Evolutionary conservation across 2,329 filamentous ascomycete species (phyloP), one percentile per base, ranked within the genome.

Genomic region (Zymoseptoria pseudotritici): DNA sequence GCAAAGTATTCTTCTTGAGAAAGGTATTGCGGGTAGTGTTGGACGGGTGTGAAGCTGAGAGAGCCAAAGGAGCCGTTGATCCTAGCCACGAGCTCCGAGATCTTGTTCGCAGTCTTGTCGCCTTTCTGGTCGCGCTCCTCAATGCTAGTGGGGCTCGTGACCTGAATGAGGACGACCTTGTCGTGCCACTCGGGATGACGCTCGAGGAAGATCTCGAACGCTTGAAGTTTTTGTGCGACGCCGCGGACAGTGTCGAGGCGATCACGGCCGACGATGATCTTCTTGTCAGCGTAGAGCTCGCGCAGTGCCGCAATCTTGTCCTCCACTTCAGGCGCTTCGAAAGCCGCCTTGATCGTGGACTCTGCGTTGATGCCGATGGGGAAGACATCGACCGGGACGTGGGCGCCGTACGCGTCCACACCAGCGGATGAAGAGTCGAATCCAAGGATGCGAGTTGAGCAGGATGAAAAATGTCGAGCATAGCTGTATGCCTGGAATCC

Each of bases 401-500:
- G 89, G 9, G 88, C 84, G 7, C 92, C 93, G 70, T 93, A 96
- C 3, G 90, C 90, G 72, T 96, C 90, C 4, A 97, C 90, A 5
- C 92, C 91, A 3, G 87, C 86, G 1, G 86, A 86, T 61, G 92
- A 91, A 0, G 91, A 95, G 53, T 91, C 88, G 70, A 96, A 96
- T n/a, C 90, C 89, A 7, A 97, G 81, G 54, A 97, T 88, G 24
- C 92, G 86, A 1, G 91, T 95, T 76, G 92, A 97, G 77, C 92
- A 97, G 65, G 91, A 96, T 46, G 91, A 86, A 73, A 97, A 97
- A 74, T 97, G 93, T 22, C 92, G 86, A 13, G 92, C 93, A 75
- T 96, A 97, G 74, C 91, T 94, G 78, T 91, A 94, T 7, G 91
- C 94, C 75, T 97, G 93, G 78, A 97, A 97, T 0, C 91, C 92